Conservation (phyloP, 2,329 filamentous ascomycete species). For the Zalaria sp. region DNA sequence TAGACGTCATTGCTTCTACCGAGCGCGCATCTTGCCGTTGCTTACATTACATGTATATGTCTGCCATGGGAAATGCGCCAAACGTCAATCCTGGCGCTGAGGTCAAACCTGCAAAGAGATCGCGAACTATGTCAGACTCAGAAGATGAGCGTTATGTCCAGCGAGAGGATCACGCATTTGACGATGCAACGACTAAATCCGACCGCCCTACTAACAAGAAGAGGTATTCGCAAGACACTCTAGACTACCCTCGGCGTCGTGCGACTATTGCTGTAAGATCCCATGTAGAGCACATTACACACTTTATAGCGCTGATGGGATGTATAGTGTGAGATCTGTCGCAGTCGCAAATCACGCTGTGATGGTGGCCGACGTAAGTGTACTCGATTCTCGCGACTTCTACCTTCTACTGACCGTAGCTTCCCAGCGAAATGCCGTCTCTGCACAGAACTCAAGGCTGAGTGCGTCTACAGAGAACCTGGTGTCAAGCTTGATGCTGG, state of each 20-base stretch:
- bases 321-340: conserved; percentile 16
- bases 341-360: conserved; percentile 18
- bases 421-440: conserved; percentile 67
- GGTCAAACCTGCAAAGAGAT: conserved; percentile 1
- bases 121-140: conserved; percentile 1
- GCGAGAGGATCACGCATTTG: background rate
- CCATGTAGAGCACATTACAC: no score
- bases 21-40: background rate
- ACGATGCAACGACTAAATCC: background rate
- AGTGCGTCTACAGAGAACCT: conserved; percentile 73
- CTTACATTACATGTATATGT: background rate
- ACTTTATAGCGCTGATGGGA: no score
- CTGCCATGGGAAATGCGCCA: background rate
- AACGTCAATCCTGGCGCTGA: background rate
- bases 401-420: background rate
- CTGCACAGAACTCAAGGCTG: conserved; percentile 66
- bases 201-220: background rate
- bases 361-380: conserved; percentile 12
- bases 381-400: background rate
- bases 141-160: background rate
- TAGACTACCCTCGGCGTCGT: conserved; percentile 18
- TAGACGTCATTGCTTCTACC: background rate
- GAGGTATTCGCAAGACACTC: conserved; percentile 10
- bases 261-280: conserved; percentile 14
- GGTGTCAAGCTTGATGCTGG: conserved; percentile 78